phyloP scores from a whole-genome alignment of 495 filamentous ascomycete species.

The Cetradonia linearis region DNA sequence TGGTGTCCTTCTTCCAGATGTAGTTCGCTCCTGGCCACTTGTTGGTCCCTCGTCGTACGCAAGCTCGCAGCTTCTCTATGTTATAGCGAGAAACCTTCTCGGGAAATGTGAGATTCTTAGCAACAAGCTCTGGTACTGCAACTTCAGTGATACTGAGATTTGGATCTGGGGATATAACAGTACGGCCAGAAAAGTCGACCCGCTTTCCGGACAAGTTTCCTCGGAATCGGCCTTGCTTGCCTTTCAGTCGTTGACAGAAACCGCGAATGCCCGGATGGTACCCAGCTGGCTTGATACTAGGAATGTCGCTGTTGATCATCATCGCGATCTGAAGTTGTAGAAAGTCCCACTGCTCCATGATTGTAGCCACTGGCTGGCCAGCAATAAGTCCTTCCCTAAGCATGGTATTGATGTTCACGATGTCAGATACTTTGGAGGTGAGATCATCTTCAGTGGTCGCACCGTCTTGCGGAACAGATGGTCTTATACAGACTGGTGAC shows the following conservation, averaged over 20 bases:
- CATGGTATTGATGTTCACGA: conserved; percentile 76
- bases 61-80: conserved; percentile 62
- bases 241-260: conserved; percentile 90
- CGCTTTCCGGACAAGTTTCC: conserved; percentile 96
- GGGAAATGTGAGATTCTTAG: conserved; percentile 89
- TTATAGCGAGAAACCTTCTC: conserved; percentile 77
- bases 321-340: conserved; percentile 88
- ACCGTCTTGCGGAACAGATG: conserved; percentile 81
- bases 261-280: conserved; percentile 76
- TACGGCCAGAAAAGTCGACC: conserved; percentile 95
- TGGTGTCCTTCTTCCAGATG: conserved; percentile 60
- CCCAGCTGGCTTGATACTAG: conserved; percentile 60
- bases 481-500: conserved; percentile 84
- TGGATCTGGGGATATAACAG: conserved; percentile 94
- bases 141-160: conserved; percentile 91
- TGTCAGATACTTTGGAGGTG: conserved; percentile 88
- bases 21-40: conserved; percentile 82
- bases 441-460: conserved; percentile 94
- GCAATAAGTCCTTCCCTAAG: conserved; percentile 69
- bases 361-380: conserved; percentile 71
- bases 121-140: conserved; percentile 78
- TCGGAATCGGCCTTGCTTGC: conserved; percentile 94
- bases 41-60: conserved; percentile 60
- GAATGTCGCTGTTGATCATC: conserved; percentile 96
- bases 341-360: conserved; percentile 99